A percentile compares a stretch with the other conserved stretches of the same genome.
Conservation (phyloP, 2,329 filamentous ascomycete species). For the Hymenoscyphus scutula region DNA sequence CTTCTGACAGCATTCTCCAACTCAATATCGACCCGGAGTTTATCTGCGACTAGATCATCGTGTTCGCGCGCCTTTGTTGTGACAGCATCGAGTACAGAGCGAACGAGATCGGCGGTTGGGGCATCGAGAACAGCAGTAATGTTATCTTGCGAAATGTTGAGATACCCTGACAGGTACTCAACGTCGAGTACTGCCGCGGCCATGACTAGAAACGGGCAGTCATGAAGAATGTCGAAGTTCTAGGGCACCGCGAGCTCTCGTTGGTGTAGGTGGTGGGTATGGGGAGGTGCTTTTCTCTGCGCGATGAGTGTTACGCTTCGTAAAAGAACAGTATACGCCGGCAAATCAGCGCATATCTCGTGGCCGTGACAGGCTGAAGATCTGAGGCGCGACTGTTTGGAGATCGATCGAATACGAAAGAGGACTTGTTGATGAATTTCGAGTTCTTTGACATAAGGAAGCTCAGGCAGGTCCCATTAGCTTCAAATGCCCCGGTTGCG, state of each 20-base stretch:
- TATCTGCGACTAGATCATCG: constrained; percentile 80
- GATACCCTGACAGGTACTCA: constrained; percentile 70
- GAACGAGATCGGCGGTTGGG: constrained; percentile 77
- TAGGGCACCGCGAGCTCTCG: neutral
- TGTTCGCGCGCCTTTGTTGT: constrained; percentile 77
- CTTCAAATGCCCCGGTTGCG: neutral
- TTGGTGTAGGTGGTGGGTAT: constrained; percentile 11
- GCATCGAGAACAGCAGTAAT: constrained; percentile 60
- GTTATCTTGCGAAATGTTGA: constrained; percentile 64
- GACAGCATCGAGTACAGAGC: constrained; percentile 70
- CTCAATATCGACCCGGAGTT: constrained; percentile 86
- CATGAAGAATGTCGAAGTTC: constrained; percentile 21
- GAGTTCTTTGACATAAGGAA: constrained; percentile 11
- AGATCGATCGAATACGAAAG: neutral
- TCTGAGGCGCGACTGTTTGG: neutral
- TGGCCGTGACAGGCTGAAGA: neutral
- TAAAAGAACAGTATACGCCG: neutral
- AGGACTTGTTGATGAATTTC: constrained; percentile 5
- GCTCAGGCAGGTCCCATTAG: too few species aligned
- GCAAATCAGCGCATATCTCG: constrained; percentile 12
- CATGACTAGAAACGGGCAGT: constrained; percentile 45
- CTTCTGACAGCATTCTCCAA: constrained; percentile 85
- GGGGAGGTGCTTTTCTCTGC: neutral
- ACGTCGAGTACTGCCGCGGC: constrained; percentile 63
- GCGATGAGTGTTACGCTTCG: neutral